Percentiles rank a stretch among this genome's conserved stretches.
Conservation (phyloP, 108 stramenopile genomes). For the Cyclotella sp. region DNA sequence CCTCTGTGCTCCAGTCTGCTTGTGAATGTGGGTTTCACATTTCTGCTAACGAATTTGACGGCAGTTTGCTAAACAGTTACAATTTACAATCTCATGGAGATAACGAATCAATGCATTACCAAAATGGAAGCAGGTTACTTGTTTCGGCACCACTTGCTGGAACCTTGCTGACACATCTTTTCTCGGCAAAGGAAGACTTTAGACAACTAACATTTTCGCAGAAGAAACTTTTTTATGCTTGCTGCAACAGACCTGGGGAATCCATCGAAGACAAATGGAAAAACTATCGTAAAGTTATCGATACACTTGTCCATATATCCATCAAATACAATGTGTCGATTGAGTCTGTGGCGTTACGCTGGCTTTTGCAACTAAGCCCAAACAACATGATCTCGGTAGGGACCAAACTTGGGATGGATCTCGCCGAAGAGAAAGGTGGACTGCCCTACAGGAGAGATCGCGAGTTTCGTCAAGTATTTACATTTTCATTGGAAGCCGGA, state of each 20-base stretch:
- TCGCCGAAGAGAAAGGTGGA: slow-evolving; percentile 42
- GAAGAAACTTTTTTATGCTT: slow-evolving; percentile 24
- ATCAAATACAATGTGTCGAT: slow-evolving; percentile 68
- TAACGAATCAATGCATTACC: background rate
- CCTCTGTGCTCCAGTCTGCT: slow-evolving; percentile 30
- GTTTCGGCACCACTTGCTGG: slow-evolving; percentile 60
- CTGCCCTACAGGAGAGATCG: slow-evolving; percentile 27
- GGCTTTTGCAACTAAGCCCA: slow-evolving; percentile 61
- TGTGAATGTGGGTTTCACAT: slow-evolving; percentile 57
- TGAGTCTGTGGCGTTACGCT: slow-evolving; percentile 68
- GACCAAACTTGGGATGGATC: slow-evolving; percentile 34
- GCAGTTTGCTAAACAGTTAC: slow-evolving; percentile 58
- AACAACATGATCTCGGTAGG: slow-evolving; percentile 42
- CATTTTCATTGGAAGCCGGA: slow-evolving; percentile 73
- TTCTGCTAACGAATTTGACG: slow-evolving; percentile 49
- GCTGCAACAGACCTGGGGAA: background rate
- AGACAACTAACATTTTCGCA: slow-evolving; percentile 20
- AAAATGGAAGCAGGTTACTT: slow-evolving; percentile 17
- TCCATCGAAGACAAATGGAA: slow-evolving; percentile 17
- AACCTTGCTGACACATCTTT: slow-evolving; percentile 59
- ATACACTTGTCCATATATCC: slow-evolving; percentile 49
- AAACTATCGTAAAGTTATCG: slow-evolving; percentile 37
- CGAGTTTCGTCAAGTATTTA: slow-evolving; percentile 68
- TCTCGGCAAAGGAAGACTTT: slow-evolving; percentile 1
- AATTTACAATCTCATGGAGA: slow-evolving; percentile 38